These are phyloP conservation scores for Benincasa hispida DNA, from an alignment of 306 rosid genomes.

Conservation along the genomic window DNA sequence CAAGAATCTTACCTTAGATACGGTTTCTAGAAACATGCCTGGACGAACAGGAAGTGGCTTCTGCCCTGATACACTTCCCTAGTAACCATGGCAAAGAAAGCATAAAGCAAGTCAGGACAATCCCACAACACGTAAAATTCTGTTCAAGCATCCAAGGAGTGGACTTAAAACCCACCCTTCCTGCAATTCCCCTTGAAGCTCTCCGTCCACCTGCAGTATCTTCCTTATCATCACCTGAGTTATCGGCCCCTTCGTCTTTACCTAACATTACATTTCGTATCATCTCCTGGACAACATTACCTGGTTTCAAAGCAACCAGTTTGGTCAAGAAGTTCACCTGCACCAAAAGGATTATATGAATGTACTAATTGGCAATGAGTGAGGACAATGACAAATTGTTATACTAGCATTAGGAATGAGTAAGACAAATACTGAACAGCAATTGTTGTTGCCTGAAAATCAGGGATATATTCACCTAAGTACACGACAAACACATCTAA, in stretches of 20 bases:
- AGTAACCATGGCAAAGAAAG: slow-evolving; percentile 2
- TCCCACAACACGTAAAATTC: not conserved
- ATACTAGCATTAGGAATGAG: not conserved
- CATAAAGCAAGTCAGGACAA: not conserved
- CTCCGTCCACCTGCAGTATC: slow-evolving; percentile 8
- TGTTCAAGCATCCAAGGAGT: slow-evolving; percentile 1
- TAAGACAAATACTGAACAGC: not conserved
- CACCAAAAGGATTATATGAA: slow-evolving; percentile 6
- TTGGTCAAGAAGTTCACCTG: slow-evolving; percentile 90
- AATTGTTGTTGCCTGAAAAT: not conserved
- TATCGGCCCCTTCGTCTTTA: slow-evolving; percentile 82
- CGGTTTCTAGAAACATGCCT: slow-evolving; percentile 97
- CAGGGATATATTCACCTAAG: not conserved
- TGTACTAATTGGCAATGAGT: not conserved
- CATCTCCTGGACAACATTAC: slow-evolving; percentile 65
- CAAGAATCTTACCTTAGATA: slow-evolving; percentile 52
- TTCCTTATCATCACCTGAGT: slow-evolving; percentile 20
- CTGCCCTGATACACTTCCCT: slow-evolving; percentile 57
- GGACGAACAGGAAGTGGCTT: slow-evolving; percentile 83
- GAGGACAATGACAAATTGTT: not conserved
- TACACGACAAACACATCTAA: too few relatives aligned
- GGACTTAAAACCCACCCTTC: slow-evolving; percentile 53
- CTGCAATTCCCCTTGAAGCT: slow-evolving; percentile 40
- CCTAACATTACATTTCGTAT: slow-evolving; percentile 89
- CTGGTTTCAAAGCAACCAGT: slow-evolving; percentile 84